A percentile compares a stretch with the other conserved stretches of the same genome.
phyloP scores from a whole-genome alignment of 805 yeast species.

The Yarrowia phangngaensis region DNA sequence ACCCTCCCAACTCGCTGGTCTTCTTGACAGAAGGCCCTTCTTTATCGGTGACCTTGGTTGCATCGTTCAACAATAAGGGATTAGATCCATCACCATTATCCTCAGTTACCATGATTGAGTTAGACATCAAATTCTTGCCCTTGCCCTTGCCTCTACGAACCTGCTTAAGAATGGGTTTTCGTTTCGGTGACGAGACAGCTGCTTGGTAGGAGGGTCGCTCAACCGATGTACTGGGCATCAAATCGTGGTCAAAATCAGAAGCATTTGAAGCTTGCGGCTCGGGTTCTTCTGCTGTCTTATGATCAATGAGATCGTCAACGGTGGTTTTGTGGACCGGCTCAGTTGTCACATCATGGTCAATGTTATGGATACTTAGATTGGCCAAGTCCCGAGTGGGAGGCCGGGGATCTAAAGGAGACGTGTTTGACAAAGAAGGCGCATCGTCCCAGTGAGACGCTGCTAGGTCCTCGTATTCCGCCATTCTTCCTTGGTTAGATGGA shows the following conservation, averaged over 20 bases:
- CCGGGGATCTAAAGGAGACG: not conserved
- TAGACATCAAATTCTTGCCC: conserved; percentile 8
- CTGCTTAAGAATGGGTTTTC: conserved; percentile 19
- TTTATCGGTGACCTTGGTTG: conserved; percentile 21
- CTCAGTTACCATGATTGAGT: conserved; percentile 9
- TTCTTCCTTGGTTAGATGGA: not conserved
- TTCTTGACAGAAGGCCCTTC: not conserved
- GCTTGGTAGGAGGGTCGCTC: conserved; percentile 23
- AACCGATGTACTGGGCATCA: not conserved
- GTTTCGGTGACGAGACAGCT: conserved; percentile 20
- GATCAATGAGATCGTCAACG: conserved; percentile 15
- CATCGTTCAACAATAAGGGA: conserved; percentile 17
- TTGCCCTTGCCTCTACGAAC: conserved; percentile 21
- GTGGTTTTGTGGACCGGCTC: conserved; percentile 13
- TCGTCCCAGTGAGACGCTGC: conserved; percentile 28
- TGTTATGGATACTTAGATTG: conserved; percentile 13
- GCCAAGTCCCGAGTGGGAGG: conserved; percentile 12
- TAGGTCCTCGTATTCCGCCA: conserved; percentile 26
- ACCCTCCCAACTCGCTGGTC: not conserved
- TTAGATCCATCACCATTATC: conserved; percentile 2
- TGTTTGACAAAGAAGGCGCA: conserved; percentile 27
- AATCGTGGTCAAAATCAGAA: conserved; percentile 5
- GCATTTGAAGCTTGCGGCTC: not conserved
- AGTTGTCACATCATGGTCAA: conserved; percentile 4
- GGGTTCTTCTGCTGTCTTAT: not conserved